These are phyloP conservation scores for Russula abietina DNA, from an alignment of 768 basidiomycete genomes.

Conservation along the genomic window DNA sequence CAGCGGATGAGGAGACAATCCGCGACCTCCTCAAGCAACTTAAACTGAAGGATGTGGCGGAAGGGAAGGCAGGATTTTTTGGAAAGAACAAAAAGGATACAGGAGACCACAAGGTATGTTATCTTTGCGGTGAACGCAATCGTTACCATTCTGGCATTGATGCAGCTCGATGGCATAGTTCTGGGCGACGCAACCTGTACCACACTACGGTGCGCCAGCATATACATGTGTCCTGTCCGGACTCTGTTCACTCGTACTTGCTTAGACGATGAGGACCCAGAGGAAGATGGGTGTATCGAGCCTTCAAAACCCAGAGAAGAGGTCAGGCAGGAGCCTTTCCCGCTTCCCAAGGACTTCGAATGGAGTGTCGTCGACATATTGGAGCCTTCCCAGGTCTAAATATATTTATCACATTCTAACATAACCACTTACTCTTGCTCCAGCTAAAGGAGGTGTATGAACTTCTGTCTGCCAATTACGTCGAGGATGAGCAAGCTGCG, in stretches of 20 bases:
- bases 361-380: constrained; percentile 82
- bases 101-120: constrained; percentile 80
- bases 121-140: neutral
- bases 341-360: constrained; percentile 86
- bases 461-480: constrained; percentile 87
- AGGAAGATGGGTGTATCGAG: constrained; percentile 86
- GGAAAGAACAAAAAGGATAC: constrained; percentile 74
- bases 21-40: constrained; percentile 66
- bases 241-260: constrained; percentile 9
- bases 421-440: neutral
- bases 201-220: constrained; percentile 58
- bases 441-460: constrained; percentile 90
- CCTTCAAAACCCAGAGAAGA: constrained; percentile 67
- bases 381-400: constrained; percentile 62
- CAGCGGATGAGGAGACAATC: constrained; percentile 58
- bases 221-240: neutral
- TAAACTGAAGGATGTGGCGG: constrained; percentile 78
- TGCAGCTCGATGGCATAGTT: constrained; percentile 48
- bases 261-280: constrained; percentile 55
- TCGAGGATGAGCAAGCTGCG: constrained; percentile 93
- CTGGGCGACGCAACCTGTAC: constrained; percentile 96
- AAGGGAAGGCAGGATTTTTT: constrained; percentile 73
- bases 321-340: constrained; percentile 83
- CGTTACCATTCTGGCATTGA: constrained; percentile 8
- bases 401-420: neutral